Evolutionary conservation across 768 basidiomycete genomes (phyloP).

Genomic region (Mrakia blollopis): DNA sequence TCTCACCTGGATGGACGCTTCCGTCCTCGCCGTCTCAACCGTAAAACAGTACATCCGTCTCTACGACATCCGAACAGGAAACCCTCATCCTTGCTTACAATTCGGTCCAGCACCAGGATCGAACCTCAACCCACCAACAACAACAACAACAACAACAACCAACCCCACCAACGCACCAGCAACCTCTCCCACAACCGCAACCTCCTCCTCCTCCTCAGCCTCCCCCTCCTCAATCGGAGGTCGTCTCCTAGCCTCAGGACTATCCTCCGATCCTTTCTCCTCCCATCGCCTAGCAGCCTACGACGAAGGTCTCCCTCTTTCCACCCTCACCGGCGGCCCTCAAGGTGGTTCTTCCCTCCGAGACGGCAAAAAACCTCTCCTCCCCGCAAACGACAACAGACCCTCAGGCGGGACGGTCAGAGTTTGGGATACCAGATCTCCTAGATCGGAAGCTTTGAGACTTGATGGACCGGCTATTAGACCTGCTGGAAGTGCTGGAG

Average conservation of each 20-base stretch:
- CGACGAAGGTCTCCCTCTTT: constrained; percentile 21
- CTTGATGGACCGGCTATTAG: neutral
- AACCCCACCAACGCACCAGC: neutral
- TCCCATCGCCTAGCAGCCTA: constrained; percentile 17
- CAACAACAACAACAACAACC: too few relatives aligned
- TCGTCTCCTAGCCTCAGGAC: constrained; percentile 14
- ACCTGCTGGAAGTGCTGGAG: too few relatives aligned
- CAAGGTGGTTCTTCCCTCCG: constrained; percentile 2
- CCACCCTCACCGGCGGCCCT: neutral
- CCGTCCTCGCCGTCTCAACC: constrained; percentile 25
- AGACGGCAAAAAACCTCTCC: neutral
- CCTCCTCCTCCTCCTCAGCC: neutral
- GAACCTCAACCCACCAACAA: too few relatives aligned
- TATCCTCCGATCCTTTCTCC: constrained; percentile 19
- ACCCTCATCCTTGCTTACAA: constrained; percentile 16
- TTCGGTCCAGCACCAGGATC: constrained; percentile 18
- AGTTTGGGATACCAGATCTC: constrained; percentile 24
- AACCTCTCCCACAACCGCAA: neutral
- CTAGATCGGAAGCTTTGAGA: constrained; percentile 2
- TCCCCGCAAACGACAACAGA: neutral
- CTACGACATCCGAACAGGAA: constrained; percentile 25
- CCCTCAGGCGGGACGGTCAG: constrained; percentile 16
- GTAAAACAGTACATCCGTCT: constrained; percentile 23
- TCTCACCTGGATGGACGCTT: constrained; percentile 23
- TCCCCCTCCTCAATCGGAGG: neutral